A percentile compares a stretch with the other conserved stretches of the same genome.
Evolutionary conservation across 2,329 filamentous ascomycete species (phyloP).

Genomic region (Apiospora saccharicola): DNA sequence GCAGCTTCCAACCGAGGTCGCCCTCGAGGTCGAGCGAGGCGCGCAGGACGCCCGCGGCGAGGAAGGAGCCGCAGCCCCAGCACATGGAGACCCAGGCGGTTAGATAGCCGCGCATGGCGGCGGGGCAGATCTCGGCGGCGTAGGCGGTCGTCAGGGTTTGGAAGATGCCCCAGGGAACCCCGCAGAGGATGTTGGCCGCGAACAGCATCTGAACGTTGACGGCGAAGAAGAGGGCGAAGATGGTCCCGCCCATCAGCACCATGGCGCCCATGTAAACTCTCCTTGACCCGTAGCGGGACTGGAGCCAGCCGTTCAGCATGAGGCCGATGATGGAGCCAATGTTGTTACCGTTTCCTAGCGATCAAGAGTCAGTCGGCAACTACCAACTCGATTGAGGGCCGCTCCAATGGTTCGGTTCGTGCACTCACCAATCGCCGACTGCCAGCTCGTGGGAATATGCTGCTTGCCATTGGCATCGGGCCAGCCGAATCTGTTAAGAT

Average conservation of each 20-base stretch:
- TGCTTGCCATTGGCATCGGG: conserved; percentile 44
- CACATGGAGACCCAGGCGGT: conserved; percentile 68
- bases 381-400: no score
- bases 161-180: conserved; percentile 46
- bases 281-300: conserved; percentile 46
- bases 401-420: not conserved
- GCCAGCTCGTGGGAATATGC: conserved; percentile 53
- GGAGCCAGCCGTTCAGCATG: conserved; percentile 49
- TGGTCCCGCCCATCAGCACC: conserved; percentile 43
- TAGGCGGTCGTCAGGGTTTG: conserved; percentile 56
- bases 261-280: conserved; percentile 48
- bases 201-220: conserved; percentile 42
- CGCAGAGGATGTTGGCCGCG: conserved; percentile 44
- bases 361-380: not conserved
- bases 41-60: conserved; percentile 57
- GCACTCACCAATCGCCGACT: conserved; percentile 45
- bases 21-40: conserved; percentile 48
- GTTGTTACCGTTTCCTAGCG: conserved; percentile 44
- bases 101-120: conserved; percentile 63
- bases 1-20: conserved; percentile 58
- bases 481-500: conserved; percentile 44
- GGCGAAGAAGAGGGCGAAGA: conserved; percentile 49
- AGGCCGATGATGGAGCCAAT: conserved; percentile 53
- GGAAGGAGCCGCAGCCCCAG: conserved; percentile 69
- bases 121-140: conserved; percentile 66